Percentiles rank a stretch among this genome's conserved stretches.
Conservation (phyloP, 805 yeast species). For the Nakazawaea wyomingensis region DNA sequence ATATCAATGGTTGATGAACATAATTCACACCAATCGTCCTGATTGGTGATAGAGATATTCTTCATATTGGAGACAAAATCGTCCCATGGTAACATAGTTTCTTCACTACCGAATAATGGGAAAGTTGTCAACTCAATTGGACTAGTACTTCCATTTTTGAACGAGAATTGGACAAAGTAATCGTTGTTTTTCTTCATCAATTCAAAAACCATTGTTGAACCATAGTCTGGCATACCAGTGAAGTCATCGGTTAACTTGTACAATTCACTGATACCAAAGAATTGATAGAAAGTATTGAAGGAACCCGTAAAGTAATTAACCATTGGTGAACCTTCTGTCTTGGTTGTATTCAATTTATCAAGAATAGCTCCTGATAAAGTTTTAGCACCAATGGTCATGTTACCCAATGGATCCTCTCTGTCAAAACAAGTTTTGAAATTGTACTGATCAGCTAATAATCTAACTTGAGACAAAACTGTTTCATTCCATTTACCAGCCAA, state of each 20-base stretch:
- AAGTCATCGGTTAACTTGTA: slow-evolving; percentile 30
- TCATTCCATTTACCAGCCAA: slow-evolving; percentile 28
- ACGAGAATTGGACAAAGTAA: slow-evolving; percentile 37
- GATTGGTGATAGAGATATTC: slow-evolving; percentile 22
- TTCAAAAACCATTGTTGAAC: slow-evolving; percentile 41
- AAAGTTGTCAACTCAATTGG: slow-evolving; percentile 27
- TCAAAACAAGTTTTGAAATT: slow-evolving; percentile 33
- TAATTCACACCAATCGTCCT: slow-evolving; percentile 34
- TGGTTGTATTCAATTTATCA: slow-evolving; percentile 31
- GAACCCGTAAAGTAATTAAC: slow-evolving; percentile 41
- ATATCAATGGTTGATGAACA: slow-evolving; percentile 29
- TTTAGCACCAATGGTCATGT: slow-evolving; percentile 37
- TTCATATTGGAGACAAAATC: slow-evolving; percentile 27
- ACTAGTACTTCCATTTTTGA: slow-evolving; percentile 40
- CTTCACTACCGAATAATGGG: slow-evolving; percentile 32
- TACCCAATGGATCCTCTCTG: slow-evolving; percentile 20
- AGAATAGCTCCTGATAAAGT: slow-evolving; percentile 32
- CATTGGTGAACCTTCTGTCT: slow-evolving; percentile 29
- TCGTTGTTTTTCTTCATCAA: slow-evolving; percentile 26
- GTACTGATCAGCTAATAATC: slow-evolving; percentile 33
- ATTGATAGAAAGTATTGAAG: slow-evolving; percentile 37
- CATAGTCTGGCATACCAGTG: slow-evolving; percentile 44
- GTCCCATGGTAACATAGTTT: slow-evolving; percentile 29
- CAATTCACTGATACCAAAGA: slow-evolving; percentile 31
- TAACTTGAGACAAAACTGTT: slow-evolving; percentile 26